Evolutionary conservation across 768 basidiomycete species (phyloP).

Genomic region (Trichaptum fuscoviolaceum): DNA sequence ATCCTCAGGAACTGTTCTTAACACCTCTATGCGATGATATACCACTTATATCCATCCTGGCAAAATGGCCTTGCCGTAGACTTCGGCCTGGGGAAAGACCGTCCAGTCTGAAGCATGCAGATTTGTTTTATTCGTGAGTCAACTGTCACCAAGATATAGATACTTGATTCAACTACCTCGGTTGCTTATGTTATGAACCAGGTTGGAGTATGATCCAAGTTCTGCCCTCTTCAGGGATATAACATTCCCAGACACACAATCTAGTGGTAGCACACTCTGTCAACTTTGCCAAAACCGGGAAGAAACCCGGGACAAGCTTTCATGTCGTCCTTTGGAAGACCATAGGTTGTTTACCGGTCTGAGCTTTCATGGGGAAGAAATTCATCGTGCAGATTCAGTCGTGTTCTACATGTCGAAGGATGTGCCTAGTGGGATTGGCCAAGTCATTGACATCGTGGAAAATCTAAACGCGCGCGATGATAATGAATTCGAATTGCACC

Average conservation of each 20-base stretch:
- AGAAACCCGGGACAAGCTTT: neutral
- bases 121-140: slow-evolving; percentile 56
- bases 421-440: neutral
- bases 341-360: neutral
- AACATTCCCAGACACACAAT: neutral
- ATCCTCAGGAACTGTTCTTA: slow-evolving; percentile 63
- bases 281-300: neutral
- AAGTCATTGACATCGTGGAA: neutral
- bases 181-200: neutral
- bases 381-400: neutral
- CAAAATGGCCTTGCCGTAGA: slow-evolving; percentile 43
- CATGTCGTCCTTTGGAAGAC: neutral
- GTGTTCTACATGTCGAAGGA: neutral
- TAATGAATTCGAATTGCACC: neutral
- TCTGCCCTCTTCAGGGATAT: neutral
- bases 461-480: neutral
- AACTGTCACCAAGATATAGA: slow-evolving; percentile 3
- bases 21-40: slow-evolving; percentile 47
- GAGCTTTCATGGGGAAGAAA: neutral
- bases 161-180: slow-evolving; percentile 8
- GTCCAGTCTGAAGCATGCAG: slow-evolving; percentile 25
- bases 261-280: neutral
- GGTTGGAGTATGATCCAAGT: neutral
- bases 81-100: slow-evolving; percentile 14
- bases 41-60: slow-evolving; percentile 35